A percentile compares a stretch with the other conserved stretches of the same genome.
Evolutionary conservation across 352 stramenopile species (phyloP).

Genomic region (Phytophthora hibernalis): DNA sequence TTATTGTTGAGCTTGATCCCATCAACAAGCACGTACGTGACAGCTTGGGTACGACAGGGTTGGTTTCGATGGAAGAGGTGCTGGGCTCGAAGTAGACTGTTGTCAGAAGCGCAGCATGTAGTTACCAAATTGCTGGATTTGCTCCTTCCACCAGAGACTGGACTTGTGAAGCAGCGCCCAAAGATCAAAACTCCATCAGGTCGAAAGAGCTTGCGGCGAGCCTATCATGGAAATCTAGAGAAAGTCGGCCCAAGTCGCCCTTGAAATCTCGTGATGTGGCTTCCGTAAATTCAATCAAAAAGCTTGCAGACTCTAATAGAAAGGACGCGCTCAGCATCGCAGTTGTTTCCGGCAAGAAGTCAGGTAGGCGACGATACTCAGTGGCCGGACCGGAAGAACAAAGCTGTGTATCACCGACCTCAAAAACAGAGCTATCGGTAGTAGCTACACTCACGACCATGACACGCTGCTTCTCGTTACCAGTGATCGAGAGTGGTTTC

Average conservation of each 20-base stretch:
- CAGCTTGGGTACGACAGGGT: slow-evolving; percentile 37
- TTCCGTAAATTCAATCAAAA: neutral
- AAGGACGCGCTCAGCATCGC: neutral
- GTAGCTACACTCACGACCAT: slow-evolving; percentile 30
- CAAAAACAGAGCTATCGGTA: slow-evolving; percentile 10
- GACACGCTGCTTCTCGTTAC: slow-evolving; percentile 59
- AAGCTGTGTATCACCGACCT: neutral
- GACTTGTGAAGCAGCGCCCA: neutral
- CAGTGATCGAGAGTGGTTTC: slow-evolving; percentile 54
- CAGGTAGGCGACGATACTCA: slow-evolving; percentile 1
- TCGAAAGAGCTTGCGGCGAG: neutral
- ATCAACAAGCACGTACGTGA: slow-evolving; percentile 45
- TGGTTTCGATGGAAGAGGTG: slow-evolving; percentile 63
- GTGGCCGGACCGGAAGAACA: neutral
- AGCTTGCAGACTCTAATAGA: neutral
- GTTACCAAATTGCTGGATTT: slow-evolving; percentile 23
- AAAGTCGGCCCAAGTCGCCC: neutral
- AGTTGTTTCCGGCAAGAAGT: neutral
- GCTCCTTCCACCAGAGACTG: slow-evolving; percentile 10
- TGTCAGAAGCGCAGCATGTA: slow-evolving; percentile 42
- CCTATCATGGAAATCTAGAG: neutral
- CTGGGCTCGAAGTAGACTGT: slow-evolving; percentile 62
- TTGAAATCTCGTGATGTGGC: slow-evolving; percentile 2
- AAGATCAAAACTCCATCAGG: neutral
- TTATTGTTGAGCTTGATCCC: slow-evolving; percentile 62